Percentiles rank a stretch among this genome's conserved stretches.
These are phyloP conservation scores for Suhomyces bribrorum DNA, from an alignment of 1,139 yeast species.

Conservation along the genomic window DNA sequence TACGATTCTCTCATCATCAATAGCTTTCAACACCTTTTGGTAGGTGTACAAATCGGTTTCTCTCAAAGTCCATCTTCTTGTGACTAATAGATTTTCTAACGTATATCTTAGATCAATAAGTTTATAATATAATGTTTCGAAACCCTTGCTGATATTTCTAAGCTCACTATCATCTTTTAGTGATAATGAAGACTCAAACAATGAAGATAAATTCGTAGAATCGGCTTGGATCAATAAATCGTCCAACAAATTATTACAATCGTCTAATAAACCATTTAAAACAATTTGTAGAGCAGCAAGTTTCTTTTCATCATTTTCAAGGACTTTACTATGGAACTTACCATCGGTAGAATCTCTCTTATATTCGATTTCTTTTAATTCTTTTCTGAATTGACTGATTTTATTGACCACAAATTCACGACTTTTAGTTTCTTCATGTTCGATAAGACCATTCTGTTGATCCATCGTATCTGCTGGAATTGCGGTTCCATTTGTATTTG, in stretches of 20 bases:
- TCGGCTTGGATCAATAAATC: conserved; percentile 68
- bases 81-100: conserved; percentile 77
- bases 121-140: conserved; percentile 31
- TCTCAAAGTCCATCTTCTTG: conserved; percentile 95
- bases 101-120: conserved; percentile 67
- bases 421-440: conserved; percentile 1
- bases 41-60: conserved; percentile 89
- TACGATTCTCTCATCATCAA: conserved; percentile 67
- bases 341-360: conserved; percentile 36
- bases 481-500: conserved; percentile 12
- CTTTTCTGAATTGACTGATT: conserved; percentile 22
- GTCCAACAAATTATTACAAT: conserved; percentile 70
- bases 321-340: conserved; percentile 26
- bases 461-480: neutral
- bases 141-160: conserved; percentile 14
- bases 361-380: conserved; percentile 34
- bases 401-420: conserved; percentile 6
- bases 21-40: conserved; percentile 68
- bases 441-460: conserved; percentile 2
- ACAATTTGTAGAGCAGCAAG: conserved; percentile 53
- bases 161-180: conserved; percentile 8
- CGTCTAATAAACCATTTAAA: conserved; percentile 74
- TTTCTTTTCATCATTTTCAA: conserved; percentile 23
- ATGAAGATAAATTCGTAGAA: conserved; percentile 26
- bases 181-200: conserved; percentile 22